phyloP scores from a whole-genome alignment of 768 basidiomycete genomes.

The Symmetrospora coprosmae region DNA sequence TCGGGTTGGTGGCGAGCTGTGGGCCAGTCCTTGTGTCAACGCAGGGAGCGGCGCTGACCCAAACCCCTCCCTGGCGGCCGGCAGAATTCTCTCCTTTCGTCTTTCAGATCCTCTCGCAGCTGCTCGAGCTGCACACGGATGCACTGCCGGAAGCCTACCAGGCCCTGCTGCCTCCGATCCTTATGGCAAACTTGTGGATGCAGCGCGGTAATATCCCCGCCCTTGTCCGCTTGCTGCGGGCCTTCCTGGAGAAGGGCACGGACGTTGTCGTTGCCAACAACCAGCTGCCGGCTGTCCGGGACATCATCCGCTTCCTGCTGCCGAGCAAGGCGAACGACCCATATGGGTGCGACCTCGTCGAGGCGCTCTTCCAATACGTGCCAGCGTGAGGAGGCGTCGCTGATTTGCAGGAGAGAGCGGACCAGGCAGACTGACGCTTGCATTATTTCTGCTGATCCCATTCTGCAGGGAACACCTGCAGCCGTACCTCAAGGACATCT shows the following conservation, averaged over 20 bases:
- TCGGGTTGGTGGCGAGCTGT: slow-evolving; percentile 49
- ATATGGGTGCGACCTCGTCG: slow-evolving; percentile 80
- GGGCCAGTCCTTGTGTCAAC: background rate
- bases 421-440: too few species aligned
- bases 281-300: slow-evolving; percentile 64
- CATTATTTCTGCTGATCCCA: too few species aligned
- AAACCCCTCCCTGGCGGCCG: background rate
- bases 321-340: slow-evolving; percentile 63
- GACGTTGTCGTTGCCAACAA: slow-evolving; percentile 52
- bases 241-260: slow-evolving; percentile 62
- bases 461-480: slow-evolving; percentile 51
- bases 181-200: slow-evolving; percentile 76
- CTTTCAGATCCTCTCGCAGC: slow-evolving; percentile 90
- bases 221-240: slow-evolving; percentile 70
- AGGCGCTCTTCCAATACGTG: slow-evolving; percentile 56
- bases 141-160: slow-evolving; percentile 63
- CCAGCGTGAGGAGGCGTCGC: slow-evolving; percentile 63
- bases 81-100: slow-evolving; percentile 92
- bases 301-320: slow-evolving; percentile 80
- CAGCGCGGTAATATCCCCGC: slow-evolving; percentile 91
- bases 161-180: slow-evolving; percentile 60
- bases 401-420: background rate
- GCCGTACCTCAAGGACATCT: slow-evolving; percentile 55
- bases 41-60: too few species aligned
- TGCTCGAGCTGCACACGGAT: slow-evolving; percentile 63